Evolutionary conservation across 2,329 filamentous ascomycete genomes (phyloP).

Genomic region (Colletotrichum lindemuthianum): DNA sequence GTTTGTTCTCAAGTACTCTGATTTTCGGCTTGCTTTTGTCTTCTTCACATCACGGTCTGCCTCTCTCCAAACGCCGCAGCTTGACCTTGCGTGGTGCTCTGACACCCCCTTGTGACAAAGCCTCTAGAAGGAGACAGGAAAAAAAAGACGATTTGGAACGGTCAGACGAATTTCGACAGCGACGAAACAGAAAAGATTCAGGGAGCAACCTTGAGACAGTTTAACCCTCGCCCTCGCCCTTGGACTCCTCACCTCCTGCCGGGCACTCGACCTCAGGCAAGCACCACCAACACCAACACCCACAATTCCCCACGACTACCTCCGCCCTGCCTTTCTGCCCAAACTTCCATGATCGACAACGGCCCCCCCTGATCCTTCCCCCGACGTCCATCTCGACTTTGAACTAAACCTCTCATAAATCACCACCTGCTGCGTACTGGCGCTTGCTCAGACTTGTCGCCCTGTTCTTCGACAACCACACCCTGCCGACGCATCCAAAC

Average conservation of each 20-base stretch:
- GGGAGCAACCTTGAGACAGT: slow-evolving; percentile 30
- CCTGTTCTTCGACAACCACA: slow-evolving; percentile 8
- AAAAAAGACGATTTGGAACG: slow-evolving; percentile 30
- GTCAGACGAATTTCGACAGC: slow-evolving; percentile 29
- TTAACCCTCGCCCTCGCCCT: neutral
- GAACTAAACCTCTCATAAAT: slow-evolving; percentile 26
- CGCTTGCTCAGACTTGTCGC: no score
- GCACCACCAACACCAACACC: no score
- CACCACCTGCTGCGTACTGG: slow-evolving; percentile 1
- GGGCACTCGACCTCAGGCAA: slow-evolving; percentile 2
- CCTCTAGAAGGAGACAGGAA: neutral
- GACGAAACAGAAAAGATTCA: slow-evolving; percentile 34
- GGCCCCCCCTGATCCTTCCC: slow-evolving; percentile 11
- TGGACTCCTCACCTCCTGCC: slow-evolving; percentile 2
- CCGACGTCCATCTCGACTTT: slow-evolving; percentile 24
- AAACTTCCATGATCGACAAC: slow-evolving; percentile 33
- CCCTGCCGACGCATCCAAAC: slow-evolving; percentile 19
- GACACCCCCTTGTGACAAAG: slow-evolving; percentile 17
- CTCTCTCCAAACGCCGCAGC: neutral
- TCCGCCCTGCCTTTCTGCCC: slow-evolving; percentile 27
- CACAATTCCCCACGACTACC: neutral
- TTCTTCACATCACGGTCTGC: no score
- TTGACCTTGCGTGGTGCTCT: slow-evolving; percentile 13
- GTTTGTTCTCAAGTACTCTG: no score
- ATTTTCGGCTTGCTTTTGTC: neutral